Conservation (phyloP, 2,329 filamentous ascomycete genomes). For the Biscogniauxia sp. region DNA sequence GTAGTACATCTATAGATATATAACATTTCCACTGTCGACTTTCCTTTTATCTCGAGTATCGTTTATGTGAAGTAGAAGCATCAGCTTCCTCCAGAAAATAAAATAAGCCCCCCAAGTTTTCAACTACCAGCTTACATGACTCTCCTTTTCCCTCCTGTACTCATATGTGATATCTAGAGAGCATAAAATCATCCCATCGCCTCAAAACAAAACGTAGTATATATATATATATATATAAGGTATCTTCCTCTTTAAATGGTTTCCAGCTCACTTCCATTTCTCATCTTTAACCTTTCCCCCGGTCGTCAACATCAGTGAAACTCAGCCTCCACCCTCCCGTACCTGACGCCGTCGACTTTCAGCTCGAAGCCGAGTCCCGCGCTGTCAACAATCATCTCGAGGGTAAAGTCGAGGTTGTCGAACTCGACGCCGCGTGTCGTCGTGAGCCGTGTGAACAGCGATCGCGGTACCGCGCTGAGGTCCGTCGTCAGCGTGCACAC, state of each 20-base stretch:
- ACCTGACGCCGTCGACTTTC: slow-evolving; percentile 74
- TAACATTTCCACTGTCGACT: too few relatives aligned
- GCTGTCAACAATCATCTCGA: slow-evolving; percentile 80
- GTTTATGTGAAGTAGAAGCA: too few relatives aligned
- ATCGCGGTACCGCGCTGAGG: slow-evolving; percentile 70
- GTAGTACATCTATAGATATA: too few relatives aligned
- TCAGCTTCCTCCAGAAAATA: too few relatives aligned
- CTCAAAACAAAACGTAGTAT: too few relatives aligned
- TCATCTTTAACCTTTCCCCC: background rate
- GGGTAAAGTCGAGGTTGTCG: slow-evolving; percentile 76
- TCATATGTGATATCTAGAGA: background rate
- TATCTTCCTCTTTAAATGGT: too few relatives aligned
- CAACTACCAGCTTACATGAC: too few relatives aligned
- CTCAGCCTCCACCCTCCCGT: slow-evolving; percentile 74
- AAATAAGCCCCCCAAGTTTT: too few relatives aligned
- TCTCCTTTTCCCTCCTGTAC: background rate
- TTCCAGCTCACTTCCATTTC: background rate
- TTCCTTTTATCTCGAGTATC: too few relatives aligned
- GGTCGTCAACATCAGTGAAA: slow-evolving; percentile 57
- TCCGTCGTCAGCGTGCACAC: slow-evolving; percentile 82
- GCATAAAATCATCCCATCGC: too few relatives aligned
- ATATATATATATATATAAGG: background rate
- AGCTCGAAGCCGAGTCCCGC: slow-evolving; percentile 75
- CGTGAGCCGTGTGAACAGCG: slow-evolving; percentile 70
- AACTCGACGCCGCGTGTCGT: slow-evolving; percentile 79